Evolutionary conservation across 441 rosid species (phyloP).

Genomic region (Hypseocharis bilobata): DNA sequence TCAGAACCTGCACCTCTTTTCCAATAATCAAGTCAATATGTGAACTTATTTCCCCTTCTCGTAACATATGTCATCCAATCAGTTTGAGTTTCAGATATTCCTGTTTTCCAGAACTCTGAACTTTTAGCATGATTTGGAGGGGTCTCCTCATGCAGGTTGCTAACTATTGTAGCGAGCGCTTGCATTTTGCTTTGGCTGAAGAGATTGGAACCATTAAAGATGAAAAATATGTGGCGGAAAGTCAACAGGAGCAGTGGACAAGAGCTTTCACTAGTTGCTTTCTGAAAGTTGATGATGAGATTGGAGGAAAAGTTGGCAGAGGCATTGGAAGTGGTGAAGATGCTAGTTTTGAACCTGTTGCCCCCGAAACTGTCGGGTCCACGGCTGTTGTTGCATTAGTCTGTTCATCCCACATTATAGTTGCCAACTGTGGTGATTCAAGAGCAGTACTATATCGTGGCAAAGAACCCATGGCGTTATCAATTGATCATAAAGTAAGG

Average conservation of each 20-base stretch:
- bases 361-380: slow-evolving; percentile 85
- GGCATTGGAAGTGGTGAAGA: background rate
- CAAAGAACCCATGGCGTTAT: slow-evolving; percentile 69
- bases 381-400: slow-evolving; percentile 76
- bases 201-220: slow-evolving; percentile 47
- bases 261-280: slow-evolving; percentile 62
- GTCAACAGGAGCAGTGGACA: slow-evolving; percentile 63
- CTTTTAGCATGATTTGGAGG: background rate
- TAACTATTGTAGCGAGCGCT: slow-evolving; percentile 54
- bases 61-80: background rate
- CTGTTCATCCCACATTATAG: slow-evolving; percentile 68
- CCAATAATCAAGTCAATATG: background rate
- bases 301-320: slow-evolving; percentile 39
- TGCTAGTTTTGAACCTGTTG: slow-evolving; percentile 41
- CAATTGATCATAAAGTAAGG: slow-evolving; percentile 83
- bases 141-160: slow-evolving; percentile 51
- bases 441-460: slow-evolving; percentile 86
- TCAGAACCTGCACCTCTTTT: background rate
- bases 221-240: background rate
- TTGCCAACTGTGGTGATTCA: slow-evolving; percentile 91
- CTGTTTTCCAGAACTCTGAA: background rate
- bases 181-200: slow-evolving; percentile 58
- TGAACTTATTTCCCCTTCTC: too few relatives aligned
- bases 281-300: slow-evolving; percentile 58
- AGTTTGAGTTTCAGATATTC: background rate